Conservation (phyloP, 2,329 filamentous ascomycete genomes). For the Penicillium griseofulvum region DNA sequence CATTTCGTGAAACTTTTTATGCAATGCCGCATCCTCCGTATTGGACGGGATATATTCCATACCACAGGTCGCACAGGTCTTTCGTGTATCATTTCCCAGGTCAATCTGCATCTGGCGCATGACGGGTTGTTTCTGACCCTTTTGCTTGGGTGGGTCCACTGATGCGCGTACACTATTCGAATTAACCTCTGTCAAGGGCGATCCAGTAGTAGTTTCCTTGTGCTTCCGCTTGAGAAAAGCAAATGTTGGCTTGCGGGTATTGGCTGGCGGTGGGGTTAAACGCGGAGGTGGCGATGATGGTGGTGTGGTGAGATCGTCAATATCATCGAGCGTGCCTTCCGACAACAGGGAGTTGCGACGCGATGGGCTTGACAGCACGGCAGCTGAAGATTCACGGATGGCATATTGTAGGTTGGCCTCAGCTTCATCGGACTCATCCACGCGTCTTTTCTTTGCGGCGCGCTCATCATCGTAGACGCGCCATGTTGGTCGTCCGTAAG, state of each 20-base stretch:
- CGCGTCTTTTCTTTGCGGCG: slow-evolving; percentile 47
- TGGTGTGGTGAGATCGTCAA: slow-evolving; percentile 47
- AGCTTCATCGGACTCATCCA: slow-evolving; percentile 43
- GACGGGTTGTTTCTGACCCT: slow-evolving; percentile 29
- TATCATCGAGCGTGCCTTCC: slow-evolving; percentile 42
- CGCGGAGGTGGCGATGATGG: slow-evolving; percentile 53
- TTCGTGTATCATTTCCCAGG: slow-evolving; percentile 55
- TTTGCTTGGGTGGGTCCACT: slow-evolving; percentile 39
- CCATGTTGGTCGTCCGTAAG: slow-evolving; percentile 49
- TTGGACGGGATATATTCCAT: slow-evolving; percentile 67
- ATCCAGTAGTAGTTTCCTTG: slow-evolving; percentile 29
- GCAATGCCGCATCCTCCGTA: slow-evolving; percentile 59
- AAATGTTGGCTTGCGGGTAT: slow-evolving; percentile 51
- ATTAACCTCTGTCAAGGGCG: slow-evolving; percentile 47
- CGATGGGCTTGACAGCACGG: slow-evolving; percentile 46
- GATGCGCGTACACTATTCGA: slow-evolving; percentile 44
- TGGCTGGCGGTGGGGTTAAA: slow-evolving; percentile 42
- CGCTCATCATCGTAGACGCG: slow-evolving; percentile 49
- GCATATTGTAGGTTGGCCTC: slow-evolving; percentile 49
- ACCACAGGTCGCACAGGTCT: slow-evolving; percentile 59
- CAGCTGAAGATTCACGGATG: slow-evolving; percentile 49
- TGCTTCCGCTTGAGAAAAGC: slow-evolving; percentile 50
- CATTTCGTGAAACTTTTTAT: slow-evolving; percentile 63
- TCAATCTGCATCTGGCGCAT: slow-evolving; percentile 62
- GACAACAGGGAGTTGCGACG: slow-evolving; percentile 48